Base-by-base conservation (phyloP, 2,329 filamentous ascomycete genomes). In the Periconia sp. region DNA sequence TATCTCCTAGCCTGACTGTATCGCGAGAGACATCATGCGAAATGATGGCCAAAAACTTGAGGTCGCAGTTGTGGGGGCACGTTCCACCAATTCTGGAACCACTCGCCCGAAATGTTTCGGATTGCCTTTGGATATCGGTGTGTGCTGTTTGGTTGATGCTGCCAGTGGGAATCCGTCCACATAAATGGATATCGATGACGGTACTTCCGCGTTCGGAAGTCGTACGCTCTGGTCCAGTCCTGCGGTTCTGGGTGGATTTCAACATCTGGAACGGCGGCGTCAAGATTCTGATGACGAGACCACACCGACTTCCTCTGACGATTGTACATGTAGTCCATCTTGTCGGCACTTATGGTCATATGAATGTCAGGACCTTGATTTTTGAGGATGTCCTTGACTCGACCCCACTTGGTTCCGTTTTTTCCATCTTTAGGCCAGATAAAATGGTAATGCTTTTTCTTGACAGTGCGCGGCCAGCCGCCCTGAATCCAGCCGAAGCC, bases 341-440 rank as follows among this genome's bases (percentile, higher is more conserved):
- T 67, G 39, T 71, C 65, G 18, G 68, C 68, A 36, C 59, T 68
- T 28, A 67, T 65, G 2, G 68, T 58, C n/a, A 77, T 56, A 48
- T 72, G 73, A 25, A 78, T 72, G 40, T 78, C 75, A 2, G 75
- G 71, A 3, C 76, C 76, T 44, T 70, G 62, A 36, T 65, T 61
- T 2, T 54, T 59, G 17, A 76, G 25, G 13, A 72, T 66, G 39
- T 78, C 75, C 48, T 72, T 75, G 40, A 73, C 49, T 12, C 75
- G 61, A 8, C 73, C 72, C 46, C 61, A 57, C 2, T 50, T 59
- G 0, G 65, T 65, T 2, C 58, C 55, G 13, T 69, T 63, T 28
- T 66, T 70, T 21, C 73, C 72, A 46, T 78, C 75, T 33, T 68
- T 68, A 0, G 74, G 75, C 61, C 75, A 75, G 11, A 74, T 65